These are phyloP conservation scores for Colletotrichum sp. DNA, from an alignment of 2,329 filamentous ascomycete species.

Conservation along the genomic window DNA sequence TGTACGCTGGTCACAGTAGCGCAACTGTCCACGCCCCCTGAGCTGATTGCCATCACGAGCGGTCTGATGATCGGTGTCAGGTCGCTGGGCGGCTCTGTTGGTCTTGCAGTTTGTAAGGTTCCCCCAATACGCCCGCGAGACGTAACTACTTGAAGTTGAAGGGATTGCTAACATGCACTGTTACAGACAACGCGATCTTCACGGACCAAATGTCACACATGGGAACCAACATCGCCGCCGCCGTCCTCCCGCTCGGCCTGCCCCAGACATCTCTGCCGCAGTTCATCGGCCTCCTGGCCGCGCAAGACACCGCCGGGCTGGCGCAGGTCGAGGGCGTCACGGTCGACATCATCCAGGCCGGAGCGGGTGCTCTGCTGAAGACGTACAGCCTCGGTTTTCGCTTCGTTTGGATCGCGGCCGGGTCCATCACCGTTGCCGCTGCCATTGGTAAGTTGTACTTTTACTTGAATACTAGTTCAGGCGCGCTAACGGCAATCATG, in stretches of 20 bases:
- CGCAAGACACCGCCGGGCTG: slow-evolving; percentile 30
- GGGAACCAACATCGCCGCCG: slow-evolving; percentile 34
- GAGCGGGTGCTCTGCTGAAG: slow-evolving; percentile 26
- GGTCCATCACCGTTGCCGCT: slow-evolving; percentile 32
- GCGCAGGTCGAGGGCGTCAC: slow-evolving; percentile 31
- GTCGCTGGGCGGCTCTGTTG: slow-evolving; percentile 41
- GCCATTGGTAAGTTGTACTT: slow-evolving; percentile 26
- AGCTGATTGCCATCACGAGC: slow-evolving; percentile 42
- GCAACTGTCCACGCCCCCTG: slow-evolving; percentile 40
- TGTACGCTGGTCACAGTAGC: slow-evolving; percentile 39
- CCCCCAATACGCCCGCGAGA: not conserved
- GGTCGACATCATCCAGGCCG: slow-evolving; percentile 31
- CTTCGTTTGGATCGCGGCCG: slow-evolving; percentile 36
- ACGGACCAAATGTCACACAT: slow-evolving; percentile 27
- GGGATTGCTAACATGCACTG: not conserved
- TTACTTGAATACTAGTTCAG: too few relatives aligned
- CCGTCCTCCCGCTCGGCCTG: slow-evolving; percentile 34
- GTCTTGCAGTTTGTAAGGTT: slow-evolving; percentile 34
- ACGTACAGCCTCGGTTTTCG: slow-evolving; percentile 34
- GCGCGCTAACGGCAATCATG: not conserved
- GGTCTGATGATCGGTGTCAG: slow-evolving; percentile 42
- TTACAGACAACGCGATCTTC: slow-evolving; percentile 33
- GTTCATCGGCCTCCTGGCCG: slow-evolving; percentile 31
- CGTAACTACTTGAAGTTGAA: not conserved
- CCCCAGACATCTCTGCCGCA: slow-evolving; percentile 21